These are phyloP conservation scores for Gymnopilus dilepis DNA, from an alignment of 768 basidiomycete genomes.

Conservation along the genomic window DNA sequence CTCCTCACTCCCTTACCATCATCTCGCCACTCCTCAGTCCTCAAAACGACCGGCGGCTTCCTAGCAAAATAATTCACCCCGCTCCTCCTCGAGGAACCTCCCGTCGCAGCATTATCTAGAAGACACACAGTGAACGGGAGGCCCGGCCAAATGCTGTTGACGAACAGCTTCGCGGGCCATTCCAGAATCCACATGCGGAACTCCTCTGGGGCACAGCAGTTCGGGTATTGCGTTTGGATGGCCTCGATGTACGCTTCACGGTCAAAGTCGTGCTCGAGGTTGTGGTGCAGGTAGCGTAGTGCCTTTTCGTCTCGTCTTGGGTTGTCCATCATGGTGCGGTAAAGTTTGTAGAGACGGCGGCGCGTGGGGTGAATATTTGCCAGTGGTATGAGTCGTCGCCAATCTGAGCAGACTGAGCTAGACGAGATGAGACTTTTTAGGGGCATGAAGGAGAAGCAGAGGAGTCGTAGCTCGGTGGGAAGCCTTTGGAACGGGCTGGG, in stretches of 20 bases:
- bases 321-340: not conserved
- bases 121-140: not conserved
- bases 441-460: conserved; percentile 10
- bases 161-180: conserved; percentile 8
- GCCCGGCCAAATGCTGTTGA: conserved; percentile 11
- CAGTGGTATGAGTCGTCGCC: conserved; percentile 4
- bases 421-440: not conserved
- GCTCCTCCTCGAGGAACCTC: not conserved
- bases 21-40: too few relatives aligned
- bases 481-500: not conserved
- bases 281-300: not conserved
- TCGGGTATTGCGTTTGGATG: not conserved
- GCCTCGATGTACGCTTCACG: conserved; percentile 2
- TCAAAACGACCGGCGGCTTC: not conserved
- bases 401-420: not conserved
- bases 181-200: conserved; percentile 19
- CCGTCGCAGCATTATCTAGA: not conserved
- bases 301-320: not conserved
- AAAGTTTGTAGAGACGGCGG: not conserved
- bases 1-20: too few relatives aligned
- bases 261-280: not conserved
- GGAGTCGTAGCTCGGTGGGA: conserved; percentile 5
- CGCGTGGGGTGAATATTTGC: conserved; percentile 3
- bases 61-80: not conserved
- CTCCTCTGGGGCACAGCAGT: conserved; percentile 9